Base-by-base conservation (phyloP, 2,329 filamentous ascomycete genomes). In the Fusarium temperatum region DNA sequence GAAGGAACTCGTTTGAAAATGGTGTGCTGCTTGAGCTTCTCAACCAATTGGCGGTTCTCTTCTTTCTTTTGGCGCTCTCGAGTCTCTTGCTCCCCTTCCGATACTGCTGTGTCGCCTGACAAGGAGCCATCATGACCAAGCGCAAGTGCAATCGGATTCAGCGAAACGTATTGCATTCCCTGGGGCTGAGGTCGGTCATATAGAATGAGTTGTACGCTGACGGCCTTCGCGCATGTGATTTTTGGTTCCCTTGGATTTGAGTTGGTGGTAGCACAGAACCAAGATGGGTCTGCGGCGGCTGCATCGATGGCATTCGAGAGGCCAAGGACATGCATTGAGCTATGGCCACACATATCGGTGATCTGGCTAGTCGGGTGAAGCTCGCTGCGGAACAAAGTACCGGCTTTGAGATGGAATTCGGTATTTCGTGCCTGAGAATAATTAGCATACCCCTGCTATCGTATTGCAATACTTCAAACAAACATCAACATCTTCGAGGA, bases 81-180 rank as follows among this genome's bases (percentile, higher is more conserved):
- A 59, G 86, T 86, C 78, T 94, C 92, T 73, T 96, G 92, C 67
- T 92, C 92, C 5, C 90, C 89, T 78, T 97, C 93, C 20, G 92
- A 88, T 36, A 82, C 80, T 35, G 78, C 75, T 8, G 68, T 74
- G 41, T 80, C 82, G 42, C 78, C 81, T 61, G 75, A 74, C 79
- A 85, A 65, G 75, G 85, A 82, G 20, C 84, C 84, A 77, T 96
- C 94, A 79, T 96, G 93, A 6, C 89, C 93, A 20, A 99, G 85
- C 1, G 95, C 95, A 47, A 99, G 87, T 2, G 95, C 92, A 58
- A 99, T 98, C 0, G 96, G 96, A 35, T 91, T 89, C 26, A 98
- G 86, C 2, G 96, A 99, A 76, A 98, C 92, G 82, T 98, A 99
- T 82, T 99, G 96, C 96, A 99, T 98, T 63, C 91, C 90, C 38